These are phyloP conservation scores for Begonia loranthoides DNA, from an alignment of 306 rosid species.

Conservation along the genomic window DNA sequence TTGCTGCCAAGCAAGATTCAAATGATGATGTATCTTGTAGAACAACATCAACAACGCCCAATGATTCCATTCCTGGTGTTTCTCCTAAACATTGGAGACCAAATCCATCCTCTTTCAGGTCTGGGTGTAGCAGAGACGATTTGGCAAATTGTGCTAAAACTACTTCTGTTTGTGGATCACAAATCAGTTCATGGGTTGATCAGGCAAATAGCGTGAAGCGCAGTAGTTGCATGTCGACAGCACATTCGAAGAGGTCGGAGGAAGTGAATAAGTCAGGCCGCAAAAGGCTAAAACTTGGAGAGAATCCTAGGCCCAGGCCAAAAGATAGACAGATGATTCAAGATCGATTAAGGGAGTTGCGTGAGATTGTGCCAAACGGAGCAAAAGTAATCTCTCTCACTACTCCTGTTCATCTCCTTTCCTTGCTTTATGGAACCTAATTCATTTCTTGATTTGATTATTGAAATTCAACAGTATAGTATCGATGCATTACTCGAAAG, in stretches of 20 bases:
- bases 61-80: constrained; percentile 37
- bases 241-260: constrained; percentile 61
- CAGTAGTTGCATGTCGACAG: constrained; percentile 63
- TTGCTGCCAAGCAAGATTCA: constrained; percentile 36
- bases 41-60: constrained; percentile 61
- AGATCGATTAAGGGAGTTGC: constrained; percentile 90
- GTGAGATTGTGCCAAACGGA: constrained; percentile 91
- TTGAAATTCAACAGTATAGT: constrained; percentile 65
- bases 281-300: constrained; percentile 90
- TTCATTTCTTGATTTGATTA: background rate
- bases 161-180: constrained; percentile 52
- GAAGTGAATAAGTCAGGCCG: constrained; percentile 52
- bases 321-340: constrained; percentile 99
- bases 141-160: constrained; percentile 43
- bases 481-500: constrained; percentile 86
- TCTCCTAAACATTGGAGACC: constrained; percentile 17
- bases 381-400: constrained; percentile 41
- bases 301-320: constrained; percentile 94
- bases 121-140: constrained; percentile 43
- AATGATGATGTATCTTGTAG: constrained; percentile 62
- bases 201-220: constrained; percentile 38
- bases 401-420: background rate
- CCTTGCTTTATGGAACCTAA: background rate
- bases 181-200: constrained; percentile 78
- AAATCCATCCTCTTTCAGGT: constrained; percentile 26